Conservation (phyloP, 1,139 yeast species). For the Candida tropicalis region DNA sequence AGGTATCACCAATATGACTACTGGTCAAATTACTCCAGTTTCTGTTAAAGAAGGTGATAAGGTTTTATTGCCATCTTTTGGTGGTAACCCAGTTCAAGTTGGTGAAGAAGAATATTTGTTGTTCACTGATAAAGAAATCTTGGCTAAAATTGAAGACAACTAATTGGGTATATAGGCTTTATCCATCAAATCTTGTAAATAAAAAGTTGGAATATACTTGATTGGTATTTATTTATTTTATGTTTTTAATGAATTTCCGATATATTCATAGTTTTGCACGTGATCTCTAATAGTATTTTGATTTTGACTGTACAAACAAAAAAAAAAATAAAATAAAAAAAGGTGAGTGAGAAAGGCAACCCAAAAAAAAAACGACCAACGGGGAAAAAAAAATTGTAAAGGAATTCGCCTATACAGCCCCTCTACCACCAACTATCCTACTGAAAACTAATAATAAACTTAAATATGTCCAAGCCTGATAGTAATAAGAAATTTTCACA, state of each 20-base stretch:
- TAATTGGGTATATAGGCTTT: neutral
- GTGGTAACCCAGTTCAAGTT: slow-evolving; percentile 84
- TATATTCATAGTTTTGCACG: neutral
- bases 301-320: too few species aligned
- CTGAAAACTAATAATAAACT: neutral
- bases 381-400: too few species aligned
- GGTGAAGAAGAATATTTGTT: slow-evolving; percentile 79
- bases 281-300: too few species aligned
- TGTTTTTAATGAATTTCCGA: too few species aligned
- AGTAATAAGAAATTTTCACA: slow-evolving; percentile 33
- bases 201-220: neutral
- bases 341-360: neutral
- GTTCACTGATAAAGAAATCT: slow-evolving; percentile 89
- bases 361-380: slow-evolving; percentile 3
- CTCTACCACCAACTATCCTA: too few species aligned
- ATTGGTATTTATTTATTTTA: too few species aligned
- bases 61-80: slow-evolving; percentile 89
- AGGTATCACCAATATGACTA: slow-evolving; percentile 63
- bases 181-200: slow-evolving; percentile 3
- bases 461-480: slow-evolving; percentile 6
- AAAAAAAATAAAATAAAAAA: neutral
- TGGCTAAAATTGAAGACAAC: slow-evolving; percentile 73
- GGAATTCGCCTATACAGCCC: too few species aligned
- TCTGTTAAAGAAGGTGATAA: slow-evolving; percentile 86
- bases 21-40: slow-evolving; percentile 71